Conservation (phyloP, 2,329 filamentous ascomycete species). For the Fusarium coicis region DNA sequence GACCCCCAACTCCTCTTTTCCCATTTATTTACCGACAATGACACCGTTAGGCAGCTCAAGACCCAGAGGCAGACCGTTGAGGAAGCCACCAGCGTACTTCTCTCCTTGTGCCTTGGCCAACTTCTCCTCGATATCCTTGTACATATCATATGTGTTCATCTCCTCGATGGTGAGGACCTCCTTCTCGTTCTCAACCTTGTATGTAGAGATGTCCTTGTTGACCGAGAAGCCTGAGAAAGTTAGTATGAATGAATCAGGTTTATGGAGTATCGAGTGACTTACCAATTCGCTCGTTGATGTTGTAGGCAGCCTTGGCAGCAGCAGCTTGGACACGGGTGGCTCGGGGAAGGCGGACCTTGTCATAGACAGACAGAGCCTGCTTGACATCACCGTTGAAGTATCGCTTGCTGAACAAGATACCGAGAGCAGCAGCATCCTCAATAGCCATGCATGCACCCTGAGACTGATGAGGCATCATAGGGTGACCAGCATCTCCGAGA, state of each 20-base stretch:
- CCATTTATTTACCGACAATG: constrained; percentile 41
- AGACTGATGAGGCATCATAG: constrained; percentile 76
- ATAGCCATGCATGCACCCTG: constrained; percentile 77
- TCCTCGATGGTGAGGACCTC: constrained; percentile 74
- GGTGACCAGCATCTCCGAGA: constrained; percentile 74
- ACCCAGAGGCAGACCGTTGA: constrained; percentile 58
- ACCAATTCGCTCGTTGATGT: constrained; percentile 73
- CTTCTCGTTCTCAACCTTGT: constrained; percentile 70
- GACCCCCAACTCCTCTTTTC: not conserved
- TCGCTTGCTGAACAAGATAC: constrained; percentile 66
- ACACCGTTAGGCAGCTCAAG: constrained; percentile 62
- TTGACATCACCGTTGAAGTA: constrained; percentile 60
- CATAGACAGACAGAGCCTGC: constrained; percentile 61
- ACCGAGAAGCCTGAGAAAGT: constrained; percentile 64
- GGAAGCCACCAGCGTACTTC: constrained; percentile 52
- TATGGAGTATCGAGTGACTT: not conserved
- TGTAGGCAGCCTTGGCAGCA: constrained; percentile 66
- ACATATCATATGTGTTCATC: constrained; percentile 74
- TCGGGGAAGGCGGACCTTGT: constrained; percentile 63
- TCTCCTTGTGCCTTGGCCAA: constrained; percentile 50
- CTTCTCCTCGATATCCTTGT: constrained; percentile 63
- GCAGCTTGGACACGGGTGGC: constrained; percentile 67
- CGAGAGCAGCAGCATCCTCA: constrained; percentile 72
- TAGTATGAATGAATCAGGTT: accelerated
- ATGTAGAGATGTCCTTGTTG: constrained; percentile 65